Base-by-base conservation (phyloP, 768 basidiomycete species). In the Leccinum imitatum region DNA sequence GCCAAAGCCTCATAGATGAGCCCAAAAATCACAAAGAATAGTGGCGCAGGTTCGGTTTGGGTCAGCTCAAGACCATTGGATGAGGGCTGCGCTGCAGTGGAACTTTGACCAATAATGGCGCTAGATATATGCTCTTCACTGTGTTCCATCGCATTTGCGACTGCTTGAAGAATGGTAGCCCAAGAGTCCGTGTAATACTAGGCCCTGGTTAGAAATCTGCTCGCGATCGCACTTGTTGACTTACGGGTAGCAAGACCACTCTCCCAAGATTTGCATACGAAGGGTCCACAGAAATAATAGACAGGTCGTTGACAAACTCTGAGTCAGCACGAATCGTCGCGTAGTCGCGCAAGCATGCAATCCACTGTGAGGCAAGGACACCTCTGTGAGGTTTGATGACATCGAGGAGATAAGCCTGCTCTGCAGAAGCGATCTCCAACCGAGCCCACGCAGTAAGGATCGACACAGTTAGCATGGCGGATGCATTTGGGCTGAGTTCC, bases 391-490 rank as follows among this genome's bases (percentile, higher is more conserved):
- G 94, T 60, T 87, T 84, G 50, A 98, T 82, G 2, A 99, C 91
- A 37, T 89, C 83, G 21, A 81, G 76, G 10, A 99, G 80, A 71
- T 97, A 98, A 2, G 72, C 65, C 67, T 95, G 93, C 33, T 84
- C 79, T 1, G 79, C 71, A 56, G 89, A 87, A 3, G 95, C 87
- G 4, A 93, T 83, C 68, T 93, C 85, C 15, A 99, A 79, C 70
- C 96, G 89, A 7, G 95, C 95, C 96, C 96, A 99, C 1, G 95
- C 96, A 1, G 94, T 91, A 39, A 98, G 77, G 1, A 92, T 91
- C 1, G 95, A 94, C 25, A 98, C 90, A 56, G 93, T 84, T 53
- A 99, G 76, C 92, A 97, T 96, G 41, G 94, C 89, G 0, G 94
- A 91, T 3, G 95, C 96, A 67, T 98, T 98, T 4, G 95, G 91